Conservation (phyloP, 441 rosid genomes). For the Pelargonium cotyledonis region DNA sequence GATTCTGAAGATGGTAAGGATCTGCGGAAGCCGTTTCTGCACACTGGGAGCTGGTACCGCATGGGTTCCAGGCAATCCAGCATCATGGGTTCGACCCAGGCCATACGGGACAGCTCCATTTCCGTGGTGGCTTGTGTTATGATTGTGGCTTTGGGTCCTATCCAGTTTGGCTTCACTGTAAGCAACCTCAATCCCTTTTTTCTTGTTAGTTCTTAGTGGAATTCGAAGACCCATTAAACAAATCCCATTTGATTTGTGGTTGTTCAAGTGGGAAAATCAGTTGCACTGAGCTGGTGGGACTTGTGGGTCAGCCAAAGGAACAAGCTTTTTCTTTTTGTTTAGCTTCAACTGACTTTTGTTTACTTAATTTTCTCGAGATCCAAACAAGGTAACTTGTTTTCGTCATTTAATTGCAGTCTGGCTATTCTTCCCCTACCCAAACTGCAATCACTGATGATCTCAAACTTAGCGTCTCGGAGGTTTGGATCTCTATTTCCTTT, state of each 20-base stretch:
- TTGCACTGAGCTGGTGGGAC: too few relatives aligned
- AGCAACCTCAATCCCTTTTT: conserved; percentile 7
- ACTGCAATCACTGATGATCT: conserved; percentile 59
- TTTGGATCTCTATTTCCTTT: conserved; percentile 15
- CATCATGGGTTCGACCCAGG: conserved; percentile 56
- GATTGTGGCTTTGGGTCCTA: conserved; percentile 85
- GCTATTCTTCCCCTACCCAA: conserved; percentile 91
- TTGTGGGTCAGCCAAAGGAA: too few relatives aligned
- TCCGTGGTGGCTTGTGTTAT: conserved; percentile 71
- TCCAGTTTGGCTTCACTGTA: conserved; percentile 91
- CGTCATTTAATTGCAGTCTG: conserved; percentile 32
- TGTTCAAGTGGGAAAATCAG: too few relatives aligned
- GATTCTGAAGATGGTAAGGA: conserved; percentile 62
- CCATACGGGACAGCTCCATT: conserved; percentile 53
- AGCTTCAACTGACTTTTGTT: background rate
- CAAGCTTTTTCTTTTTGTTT: too few relatives aligned
- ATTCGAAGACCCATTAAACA: too few relatives aligned
- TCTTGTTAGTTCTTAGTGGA: too few relatives aligned
- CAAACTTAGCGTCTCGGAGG: conserved; percentile 64
- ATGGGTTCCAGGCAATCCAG: conserved; percentile 51
- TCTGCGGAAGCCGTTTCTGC: conserved; percentile 69
- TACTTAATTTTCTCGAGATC: background rate
- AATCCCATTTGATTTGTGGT: too few relatives aligned
- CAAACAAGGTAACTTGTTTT: too few relatives aligned
- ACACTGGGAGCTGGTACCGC: conserved; percentile 67